Evolutionary conservation across 345 rosid species (phyloP), one percentile per base, ranked within the genome.

Genomic region (Euclidium syriacum): DNA sequence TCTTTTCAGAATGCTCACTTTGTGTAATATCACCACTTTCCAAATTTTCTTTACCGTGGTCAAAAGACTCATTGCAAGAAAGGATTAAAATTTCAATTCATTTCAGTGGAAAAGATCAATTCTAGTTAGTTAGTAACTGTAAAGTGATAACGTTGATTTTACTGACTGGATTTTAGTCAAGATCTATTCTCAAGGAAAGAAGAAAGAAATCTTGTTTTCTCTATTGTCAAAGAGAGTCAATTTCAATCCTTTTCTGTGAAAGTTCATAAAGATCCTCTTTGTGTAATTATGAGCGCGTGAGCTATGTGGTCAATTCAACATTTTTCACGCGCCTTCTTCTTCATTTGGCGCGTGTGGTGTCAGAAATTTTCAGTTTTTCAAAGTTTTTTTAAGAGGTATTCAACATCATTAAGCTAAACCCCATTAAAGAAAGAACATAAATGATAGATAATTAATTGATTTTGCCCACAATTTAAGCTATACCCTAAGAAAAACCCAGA

Each of bases 391-490:
- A 18, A 5, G n/a, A 2, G 41, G 1, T 43, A 30, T 20, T 41
- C 24, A 65, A 18, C 47, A 26, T 24, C 47, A 26, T 24, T 44
- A 44, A 46, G 17, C 48, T 46, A 56, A 36, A 34, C 34, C 12
- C 52, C 6, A 14, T 53, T 42, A 4, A 42, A 33, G 38, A 29
- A 29, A 22, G 44, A 32, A 27, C n/a, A n/a, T n/a, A n/a, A 3
- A 52, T 39, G 25, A 39, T 41, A n/a, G 39, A 35, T 62, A 43
- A 67, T 25, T 22, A 27, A 46, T 22, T 50, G 62, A 41, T 47
- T 32, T 74, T 65, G 75, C 72, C 68, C 24, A 39, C 72, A 65
- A 17, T 47, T 53, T 40, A 75, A 61, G 64, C 50, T 48, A 17
- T 57, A n/a, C 47, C 1, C 55, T 58, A 58, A 12, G 35, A 10